Evolutionary conservation across 345 rosid species (phyloP), one percentile per base, ranked within the genome.

Genomic region (Melaleuca alternifolia): DNA sequence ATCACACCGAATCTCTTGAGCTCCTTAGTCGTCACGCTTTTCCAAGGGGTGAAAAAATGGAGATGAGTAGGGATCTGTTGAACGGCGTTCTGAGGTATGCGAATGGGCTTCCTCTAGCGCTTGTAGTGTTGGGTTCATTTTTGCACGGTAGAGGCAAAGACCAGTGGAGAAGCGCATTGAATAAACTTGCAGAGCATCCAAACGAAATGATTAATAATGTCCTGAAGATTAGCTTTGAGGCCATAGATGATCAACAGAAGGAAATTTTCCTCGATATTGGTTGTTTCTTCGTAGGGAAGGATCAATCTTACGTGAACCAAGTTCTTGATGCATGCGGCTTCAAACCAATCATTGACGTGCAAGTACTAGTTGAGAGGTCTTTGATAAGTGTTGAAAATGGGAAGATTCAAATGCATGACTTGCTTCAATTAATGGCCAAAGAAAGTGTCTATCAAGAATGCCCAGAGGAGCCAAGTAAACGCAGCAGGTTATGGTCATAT

Each of bases 381-480:
- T 82, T 90, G 10, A 57, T 90, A 84, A 33, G 41, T 11, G 65
- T 88, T 51, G 54, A 83, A 46, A 33, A 33, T 28, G n/a, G 83
- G 52, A 81, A 54, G 82, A 50, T 88, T 37, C 15, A 83, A 50
- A 90, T 89, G 89, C 89, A 89, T 56, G 88, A 90, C 83, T 86
- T 86, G 59, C 54, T 89, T 10, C 75, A 87, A 83, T 71, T 82
- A 54, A 65, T 89, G 86, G 91, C 90, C 37, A 82, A 61, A 23
- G 90, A 86, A 5, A 88, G 82, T 62, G 90, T 88, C 84, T 23
- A 51, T 11, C 84, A 37, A 83, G 88, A 87, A 84, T 90, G 87
- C 21, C 71, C 86, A 3, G 23, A 84, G 30, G 85, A 87, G 76
- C 86, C 88, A 23, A 83, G 87, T 81, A 87, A 37, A 71, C 53